A percentile compares a stretch with the other conserved stretches of the same genome.
Conservation (phyloP, 139 green algal genomes). For the Pleodorina starrii region DNA sequence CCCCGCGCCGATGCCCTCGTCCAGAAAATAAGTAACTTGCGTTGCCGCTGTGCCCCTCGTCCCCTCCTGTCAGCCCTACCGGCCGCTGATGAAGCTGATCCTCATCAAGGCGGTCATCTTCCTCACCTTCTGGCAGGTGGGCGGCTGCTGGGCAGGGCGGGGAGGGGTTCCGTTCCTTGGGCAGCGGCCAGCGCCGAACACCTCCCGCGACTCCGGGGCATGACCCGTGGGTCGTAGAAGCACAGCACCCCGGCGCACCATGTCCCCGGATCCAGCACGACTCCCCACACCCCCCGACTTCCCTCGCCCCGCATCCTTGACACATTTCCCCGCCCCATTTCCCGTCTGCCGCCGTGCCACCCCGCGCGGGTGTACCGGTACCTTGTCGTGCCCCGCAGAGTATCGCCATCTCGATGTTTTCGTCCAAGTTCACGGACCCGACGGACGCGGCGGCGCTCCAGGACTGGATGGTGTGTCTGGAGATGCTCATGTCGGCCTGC, state of each 20-base stretch:
- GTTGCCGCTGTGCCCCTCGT: neutral
- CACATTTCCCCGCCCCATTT: neutral
- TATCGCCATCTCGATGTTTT: conserved; percentile 77
- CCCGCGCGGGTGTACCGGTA: too few species aligned
- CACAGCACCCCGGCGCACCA: too few species aligned
- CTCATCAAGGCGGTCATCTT: conserved; percentile 98
- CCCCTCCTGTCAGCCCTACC: conserved; percentile 76
- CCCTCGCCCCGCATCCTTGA: too few species aligned
- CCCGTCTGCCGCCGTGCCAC: neutral
- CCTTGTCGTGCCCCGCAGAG: conserved; percentile 62
- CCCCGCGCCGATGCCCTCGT: too few species aligned
- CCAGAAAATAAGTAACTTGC: too few species aligned
- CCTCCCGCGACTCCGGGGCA: too few species aligned
- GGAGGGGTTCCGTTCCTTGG: too few species aligned
- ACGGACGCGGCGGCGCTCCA: conserved; percentile 88
- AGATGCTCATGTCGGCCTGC: conserved; percentile 93
- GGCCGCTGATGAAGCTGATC: conserved; percentile 95
- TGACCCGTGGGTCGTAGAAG: too few species aligned
- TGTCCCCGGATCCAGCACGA: too few species aligned
- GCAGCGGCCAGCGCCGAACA: too few species aligned
- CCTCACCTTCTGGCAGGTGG: conserved; percentile 97
- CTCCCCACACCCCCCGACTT: too few species aligned
- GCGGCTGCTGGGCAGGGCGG: too few species aligned
- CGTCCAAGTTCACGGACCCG: conserved; percentile 69
- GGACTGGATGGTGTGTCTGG: conserved; percentile 95